These are phyloP conservation scores for Lactuca sativa DNA, from an alignment of 129 eudicot species.

Conservation along the genomic window DNA sequence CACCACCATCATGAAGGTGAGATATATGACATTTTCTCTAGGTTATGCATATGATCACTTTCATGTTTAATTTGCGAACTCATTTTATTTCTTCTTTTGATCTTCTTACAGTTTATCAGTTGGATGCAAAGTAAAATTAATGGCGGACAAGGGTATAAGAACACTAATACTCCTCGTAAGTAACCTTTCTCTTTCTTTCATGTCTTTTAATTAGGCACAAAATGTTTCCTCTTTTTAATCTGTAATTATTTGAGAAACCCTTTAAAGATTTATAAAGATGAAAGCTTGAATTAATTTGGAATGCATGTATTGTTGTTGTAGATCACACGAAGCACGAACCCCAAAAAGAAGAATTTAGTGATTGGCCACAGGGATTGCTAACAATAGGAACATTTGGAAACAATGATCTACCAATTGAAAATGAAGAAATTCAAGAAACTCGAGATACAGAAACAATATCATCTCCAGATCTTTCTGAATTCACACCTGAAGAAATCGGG, in stretches of 20 bases:
- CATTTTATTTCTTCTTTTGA: slow-evolving; percentile 15
- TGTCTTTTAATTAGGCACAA: background rate
- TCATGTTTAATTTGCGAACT: background rate
- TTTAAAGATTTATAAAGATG: slow-evolving; percentile 11
- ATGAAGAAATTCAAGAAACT: slow-evolving; percentile 38
- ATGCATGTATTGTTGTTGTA: slow-evolving; percentile 15
- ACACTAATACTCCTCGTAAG: slow-evolving; percentile 52
- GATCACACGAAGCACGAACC: slow-evolving; percentile 57
- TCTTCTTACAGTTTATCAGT: slow-evolving; percentile 62
- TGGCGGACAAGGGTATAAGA: slow-evolving; percentile 54
- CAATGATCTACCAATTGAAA: slow-evolving; percentile 38
- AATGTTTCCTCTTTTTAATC: too few relatives aligned
- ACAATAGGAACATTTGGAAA: slow-evolving; percentile 92
- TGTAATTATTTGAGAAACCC: background rate
- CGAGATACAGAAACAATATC: slow-evolving; percentile 39
- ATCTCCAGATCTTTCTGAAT: slow-evolving; percentile 83
- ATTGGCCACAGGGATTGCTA: slow-evolving; percentile 86
- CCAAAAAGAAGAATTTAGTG: slow-evolving; percentile 70
- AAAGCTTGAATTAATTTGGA: slow-evolving; percentile 8
- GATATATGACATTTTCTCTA: slow-evolving; percentile 1
- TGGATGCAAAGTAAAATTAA: slow-evolving; percentile 88
- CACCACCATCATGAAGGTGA: slow-evolving; percentile 68
- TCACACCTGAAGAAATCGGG: slow-evolving; percentile 85
- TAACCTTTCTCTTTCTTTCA: background rate
- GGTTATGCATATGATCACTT: background rate